Base-by-base conservation (phyloP, 768 basidiomycete species). In the Termitomyces bulborhizus region DNA sequence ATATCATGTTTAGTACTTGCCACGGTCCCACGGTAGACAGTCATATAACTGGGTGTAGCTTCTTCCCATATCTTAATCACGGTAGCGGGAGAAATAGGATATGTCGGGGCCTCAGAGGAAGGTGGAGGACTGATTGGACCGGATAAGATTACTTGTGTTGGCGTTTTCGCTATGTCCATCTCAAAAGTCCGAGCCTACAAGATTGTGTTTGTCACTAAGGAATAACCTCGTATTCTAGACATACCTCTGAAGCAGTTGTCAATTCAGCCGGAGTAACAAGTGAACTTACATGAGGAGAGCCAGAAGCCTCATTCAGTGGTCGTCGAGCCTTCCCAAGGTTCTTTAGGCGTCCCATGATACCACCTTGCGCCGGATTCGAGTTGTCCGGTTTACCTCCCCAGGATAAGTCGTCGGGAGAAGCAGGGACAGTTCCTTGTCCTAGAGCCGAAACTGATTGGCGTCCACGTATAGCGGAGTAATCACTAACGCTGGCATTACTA, bases 61-160 rank as follows among this genome's bases (percentile, higher is more conserved):
- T 96, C 94, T 65, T 96, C 93, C 1, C 89, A 85, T 44, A 99
- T 87, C 57, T 89, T 71, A 31, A 98, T 66, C 0, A 79, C 75
- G 42, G 87, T 85, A 51, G 81, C 73, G 0, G 77, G 67, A 1
- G 86, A 83, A 37, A 89, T 76, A 9, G 70, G 57, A 26, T 90
- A 68, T 0, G 77, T 75, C 0, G 96, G 96, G 0, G 82, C 85
- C 44, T 98, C 96, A 42, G 69, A 68, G 3, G 83, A 79, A 0
- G 83, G 62, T 1, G 95, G 90, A 4, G 93, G 91, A 13, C 68
- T 76, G 6, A 90, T 63, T 3, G 81, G 73, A 6, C 76, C 75
- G 3, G 82, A 72, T 1, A 90, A 71, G 2, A 90, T 64, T 1
- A 68, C 57, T 62, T 88, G 85, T 31, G 79, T 40, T 0, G 84